Percentiles rank a stretch among this genome's conserved stretches.
Conservation (phyloP, 192 early-diverging fungal species). For the Gaertneriomyces semiglobifer region DNA sequence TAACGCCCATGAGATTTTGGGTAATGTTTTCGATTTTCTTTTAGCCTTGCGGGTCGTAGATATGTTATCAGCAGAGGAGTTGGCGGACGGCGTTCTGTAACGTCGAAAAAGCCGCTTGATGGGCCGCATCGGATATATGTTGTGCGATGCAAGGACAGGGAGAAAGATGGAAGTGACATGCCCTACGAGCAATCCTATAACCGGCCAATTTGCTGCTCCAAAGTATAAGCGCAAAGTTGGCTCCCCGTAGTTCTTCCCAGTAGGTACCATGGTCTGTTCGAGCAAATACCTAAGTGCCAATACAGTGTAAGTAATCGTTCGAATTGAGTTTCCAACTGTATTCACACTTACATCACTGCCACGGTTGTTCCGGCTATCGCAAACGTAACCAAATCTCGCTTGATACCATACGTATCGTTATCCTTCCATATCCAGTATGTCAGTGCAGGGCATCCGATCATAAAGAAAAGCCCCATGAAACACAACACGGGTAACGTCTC, state of each 20-base stretch:
- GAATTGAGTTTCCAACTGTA: neutral
- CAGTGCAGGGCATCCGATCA: constrained; percentile 25
- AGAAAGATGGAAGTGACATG: constrained; percentile 26
- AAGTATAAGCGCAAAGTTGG: constrained; percentile 22
- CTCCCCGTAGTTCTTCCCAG: constrained; percentile 20
- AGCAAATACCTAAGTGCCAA: constrained; percentile 9
- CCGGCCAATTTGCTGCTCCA: constrained; percentile 26
- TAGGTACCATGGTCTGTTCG: constrained; percentile 18
- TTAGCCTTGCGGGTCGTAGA: neutral
- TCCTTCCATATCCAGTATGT: constrained; percentile 25
- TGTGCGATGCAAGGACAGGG: constrained; percentile 21
- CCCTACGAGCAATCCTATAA: constrained; percentile 21
- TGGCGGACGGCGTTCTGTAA: constrained; percentile 15
- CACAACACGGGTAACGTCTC: constrained; percentile 21
- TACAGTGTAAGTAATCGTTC: neutral
- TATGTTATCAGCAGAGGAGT: constrained; percentile 5
- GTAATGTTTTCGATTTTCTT: neutral
- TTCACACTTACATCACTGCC: constrained; percentile 23
- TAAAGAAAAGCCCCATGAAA: constrained; percentile 5
- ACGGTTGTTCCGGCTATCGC: constrained; percentile 14
- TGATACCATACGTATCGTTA: constrained; percentile 35
- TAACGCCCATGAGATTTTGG: constrained; percentile 17
- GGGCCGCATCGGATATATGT: constrained; percentile 5
- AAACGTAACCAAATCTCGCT: constrained; percentile 20
- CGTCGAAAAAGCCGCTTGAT: constrained; percentile 5